Conservation (phyloP, 1,284 basidiomycete species). For the Fomitopsis palustris region DNA sequence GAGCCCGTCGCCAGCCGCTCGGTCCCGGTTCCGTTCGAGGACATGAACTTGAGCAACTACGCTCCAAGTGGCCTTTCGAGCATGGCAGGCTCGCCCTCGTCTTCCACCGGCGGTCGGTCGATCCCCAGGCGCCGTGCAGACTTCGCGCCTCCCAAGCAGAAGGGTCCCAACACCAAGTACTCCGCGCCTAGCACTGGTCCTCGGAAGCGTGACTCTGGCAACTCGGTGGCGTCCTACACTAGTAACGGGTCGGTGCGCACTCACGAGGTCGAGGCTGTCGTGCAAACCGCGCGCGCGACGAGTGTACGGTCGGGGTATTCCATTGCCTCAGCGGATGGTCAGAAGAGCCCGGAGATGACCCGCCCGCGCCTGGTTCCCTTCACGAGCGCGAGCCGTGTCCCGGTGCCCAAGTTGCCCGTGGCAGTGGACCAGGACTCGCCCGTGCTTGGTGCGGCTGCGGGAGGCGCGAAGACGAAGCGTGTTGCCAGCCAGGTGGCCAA, state of each 20-base stretch:
- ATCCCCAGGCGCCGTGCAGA: constrained; percentile 65
- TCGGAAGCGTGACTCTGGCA: constrained; percentile 12
- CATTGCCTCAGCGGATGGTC: constrained; percentile 13
- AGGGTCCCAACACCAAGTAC: constrained; percentile 11
- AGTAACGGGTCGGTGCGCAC: constrained; percentile 23
- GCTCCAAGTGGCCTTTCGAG: constrained; percentile 36
- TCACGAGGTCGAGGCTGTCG: constrained; percentile 45
- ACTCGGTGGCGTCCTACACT: constrained; percentile 28
- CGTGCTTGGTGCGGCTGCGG: constrained; percentile 17
- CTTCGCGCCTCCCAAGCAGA: constrained; percentile 46
- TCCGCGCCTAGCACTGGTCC: constrained; percentile 12
- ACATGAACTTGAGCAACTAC: constrained; percentile 34
- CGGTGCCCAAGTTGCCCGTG: constrained; percentile 43
- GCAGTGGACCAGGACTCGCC: constrained; percentile 27
- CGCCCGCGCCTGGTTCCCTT: constrained; percentile 72
- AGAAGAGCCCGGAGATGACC: constrained; percentile 25
- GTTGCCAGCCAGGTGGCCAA: constrained; percentile 66
- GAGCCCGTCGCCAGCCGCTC: constrained; percentile 1
- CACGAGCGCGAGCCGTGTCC: constrained; percentile 65
- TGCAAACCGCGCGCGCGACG: constrained; percentile 42
- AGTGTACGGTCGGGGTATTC: constrained; percentile 47
- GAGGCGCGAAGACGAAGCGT: constrained; percentile 31
- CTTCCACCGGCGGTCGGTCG: constrained; percentile 57
- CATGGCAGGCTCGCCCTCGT: constrained; percentile 50
- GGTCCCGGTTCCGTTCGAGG: constrained; percentile 38